Base-by-base conservation (phyloP, 2,329 filamentous ascomycete genomes). In the Hymenoscyphus fructigenus region DNA sequence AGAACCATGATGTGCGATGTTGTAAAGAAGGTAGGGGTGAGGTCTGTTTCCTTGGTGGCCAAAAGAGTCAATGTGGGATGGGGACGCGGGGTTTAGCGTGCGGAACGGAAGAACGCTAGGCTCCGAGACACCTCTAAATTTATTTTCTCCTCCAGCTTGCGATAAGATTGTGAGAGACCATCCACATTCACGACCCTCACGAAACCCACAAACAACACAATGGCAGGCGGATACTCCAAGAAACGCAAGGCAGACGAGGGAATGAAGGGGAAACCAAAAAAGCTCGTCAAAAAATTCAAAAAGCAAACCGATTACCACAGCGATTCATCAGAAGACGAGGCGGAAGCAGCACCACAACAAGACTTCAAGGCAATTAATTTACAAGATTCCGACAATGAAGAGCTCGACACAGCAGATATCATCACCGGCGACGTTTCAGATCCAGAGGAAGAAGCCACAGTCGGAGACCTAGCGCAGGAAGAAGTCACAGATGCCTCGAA, bases 1-100 rank as follows among this genome's bases (percentile, higher is more conserved):
- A 99, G 91, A 85, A 99, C 95, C 95, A 99, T 99, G 77, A 75
- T 61, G 64, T 62, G 57, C 66, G 34, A 56, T 60, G 38, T 53
- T 29, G 60, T 28, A 32, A 34, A 15, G 26, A 23, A 56, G 20
- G 41, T 38, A 32, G 57, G 47, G 17, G 26, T 29, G 41, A 26
- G n/a, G 20, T 53, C 14, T n/a, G 20, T 15, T 14, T 23, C 15
- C 14, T 61, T 23, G 36, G 61, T 28, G 23, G 36, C 53, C 38
- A 57, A 17, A 26, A 50, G 34, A 57, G 41, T 34, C 32, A 59
- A 63, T 69, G 65, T 70, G 65, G 67, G 65, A 59, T 59, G 50
- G 28, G 34, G 41, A 63, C 65, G 59, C 53, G 59, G 63, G 64
- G 56, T 60, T 63, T 29, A 44, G 23, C 23, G 10, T 7, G 47